Conservation (phyloP, 148 eudicot genomes). For the Diospyros lotus region DNA sequence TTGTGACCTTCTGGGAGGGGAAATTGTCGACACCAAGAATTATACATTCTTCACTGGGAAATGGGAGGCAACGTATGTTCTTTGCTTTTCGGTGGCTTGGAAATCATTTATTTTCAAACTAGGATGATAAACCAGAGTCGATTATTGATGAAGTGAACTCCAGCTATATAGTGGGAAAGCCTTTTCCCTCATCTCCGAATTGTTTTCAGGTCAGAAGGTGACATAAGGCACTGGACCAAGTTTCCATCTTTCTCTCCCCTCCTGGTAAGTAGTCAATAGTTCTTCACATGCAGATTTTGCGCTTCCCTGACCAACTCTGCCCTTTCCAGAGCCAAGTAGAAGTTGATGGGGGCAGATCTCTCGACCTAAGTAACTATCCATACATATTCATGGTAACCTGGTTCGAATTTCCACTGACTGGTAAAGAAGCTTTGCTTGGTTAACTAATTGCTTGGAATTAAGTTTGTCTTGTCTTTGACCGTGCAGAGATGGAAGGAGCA, state of each 20-base stretch:
- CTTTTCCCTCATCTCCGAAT: not conserved
- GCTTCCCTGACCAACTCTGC: constrained; percentile 4
- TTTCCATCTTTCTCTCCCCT: constrained; percentile 79
- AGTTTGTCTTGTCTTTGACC: not conserved
- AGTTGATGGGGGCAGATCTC: constrained; percentile 82
- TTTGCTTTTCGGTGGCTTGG: not conserved
- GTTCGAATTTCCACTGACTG: not conserved
- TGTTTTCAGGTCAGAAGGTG: constrained; percentile 63
- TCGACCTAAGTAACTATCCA: constrained; percentile 77
- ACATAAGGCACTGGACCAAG: constrained; percentile 89
- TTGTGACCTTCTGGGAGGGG: constrained; percentile 97
- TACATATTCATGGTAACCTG: constrained; percentile 73
- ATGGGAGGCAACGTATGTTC: constrained; percentile 90
- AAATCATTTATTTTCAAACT: not conserved
- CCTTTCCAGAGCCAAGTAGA: constrained; percentile 70
- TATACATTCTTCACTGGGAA: constrained; percentile 87
- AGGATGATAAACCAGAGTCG: not conserved
- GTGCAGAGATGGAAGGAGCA: constrained; percentile 98
- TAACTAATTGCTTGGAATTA: not conserved
- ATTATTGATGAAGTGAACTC: not conserved
- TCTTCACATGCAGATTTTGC: not conserved
- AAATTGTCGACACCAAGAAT: constrained; percentile 90
- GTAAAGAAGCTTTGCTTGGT: not conserved
- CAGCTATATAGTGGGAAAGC: not conserved
- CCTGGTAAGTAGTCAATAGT: constrained; percentile 35